phyloP scores from a whole-genome alignment of 371 early-diverging fungal species.

The Saksenaea vasiformis region DNA sequence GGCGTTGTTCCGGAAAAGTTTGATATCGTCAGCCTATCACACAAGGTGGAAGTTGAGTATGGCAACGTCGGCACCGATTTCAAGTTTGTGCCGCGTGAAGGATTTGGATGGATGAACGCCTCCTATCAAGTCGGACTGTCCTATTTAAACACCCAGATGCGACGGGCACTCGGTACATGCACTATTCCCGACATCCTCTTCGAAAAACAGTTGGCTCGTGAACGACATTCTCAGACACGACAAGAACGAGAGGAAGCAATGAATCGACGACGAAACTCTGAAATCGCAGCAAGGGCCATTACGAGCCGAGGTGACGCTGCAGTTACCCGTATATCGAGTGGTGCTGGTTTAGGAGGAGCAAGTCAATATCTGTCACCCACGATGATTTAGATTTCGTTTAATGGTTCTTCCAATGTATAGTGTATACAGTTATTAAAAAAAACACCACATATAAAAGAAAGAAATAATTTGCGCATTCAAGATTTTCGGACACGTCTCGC shows the following conservation, averaged over 20 bases:
- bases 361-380: not conserved
- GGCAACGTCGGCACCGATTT: slow-evolving; percentile 96
- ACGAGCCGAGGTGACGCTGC: slow-evolving; percentile 28
- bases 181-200: slow-evolving; percentile 78
- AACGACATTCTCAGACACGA: slow-evolving; percentile 18
- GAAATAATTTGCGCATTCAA: not conserved
- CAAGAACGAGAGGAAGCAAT: not conserved
- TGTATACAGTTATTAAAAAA: too few relatives aligned
- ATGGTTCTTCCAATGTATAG: too few relatives aligned
- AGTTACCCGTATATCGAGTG: slow-evolving; percentile 17
- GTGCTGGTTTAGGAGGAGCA: slow-evolving; percentile 8
- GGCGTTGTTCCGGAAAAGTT: slow-evolving; percentile 96
- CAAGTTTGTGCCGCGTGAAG: slow-evolving; percentile 93
- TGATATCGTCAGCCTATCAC: slow-evolving; percentile 90
- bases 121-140: slow-evolving; percentile 85
- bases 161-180: slow-evolving; percentile 83
- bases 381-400: not conserved
- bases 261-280: slow-evolving; percentile 26
- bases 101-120: slow-evolving; percentile 99
- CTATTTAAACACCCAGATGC: slow-evolving; percentile 74
- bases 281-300: slow-evolving; percentile 29
- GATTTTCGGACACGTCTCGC: not conserved
- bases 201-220: slow-evolving; percentile 38
- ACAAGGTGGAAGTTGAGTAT: slow-evolving; percentile 93
- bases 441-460: not conserved